phyloP scores from a whole-genome alignment of 169 alveolate species.

The Theileria annulata region DNA sequence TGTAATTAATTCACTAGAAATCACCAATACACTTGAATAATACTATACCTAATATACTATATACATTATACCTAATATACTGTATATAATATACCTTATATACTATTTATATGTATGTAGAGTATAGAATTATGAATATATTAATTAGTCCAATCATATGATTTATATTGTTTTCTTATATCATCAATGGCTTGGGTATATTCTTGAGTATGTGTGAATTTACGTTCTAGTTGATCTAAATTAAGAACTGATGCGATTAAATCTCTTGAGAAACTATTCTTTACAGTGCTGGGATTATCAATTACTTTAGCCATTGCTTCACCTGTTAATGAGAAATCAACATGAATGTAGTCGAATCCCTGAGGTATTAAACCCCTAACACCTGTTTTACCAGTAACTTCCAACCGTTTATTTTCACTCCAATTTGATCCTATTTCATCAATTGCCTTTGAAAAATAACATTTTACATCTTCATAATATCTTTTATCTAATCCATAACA shows the following conservation, averaged over 20 bases:
- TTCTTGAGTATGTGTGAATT: constrained; percentile 34
- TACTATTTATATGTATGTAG: not conserved
- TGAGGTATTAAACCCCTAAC: constrained; percentile 57
- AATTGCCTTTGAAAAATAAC: constrained; percentile 43
- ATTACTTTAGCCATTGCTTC: constrained; percentile 62
- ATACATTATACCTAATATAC: not conserved
- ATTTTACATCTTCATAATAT: constrained; percentile 36
- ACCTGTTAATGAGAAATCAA: constrained; percentile 59
- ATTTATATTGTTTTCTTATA: constrained; percentile 26
- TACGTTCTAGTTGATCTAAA: constrained; percentile 48
- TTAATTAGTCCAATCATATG: constrained; percentile 50
- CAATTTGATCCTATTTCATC: constrained; percentile 51
- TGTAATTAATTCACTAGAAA: not conserved
- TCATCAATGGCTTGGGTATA: constrained; percentile 33
- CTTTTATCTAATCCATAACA: constrained; percentile 49
- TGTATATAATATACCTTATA: not conserved
- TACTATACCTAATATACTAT: not conserved
- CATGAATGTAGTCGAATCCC: constrained; percentile 65
- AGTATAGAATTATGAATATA: not conserved
- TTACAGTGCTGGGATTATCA: constrained; percentile 38
- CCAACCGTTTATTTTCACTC: constrained; percentile 36
- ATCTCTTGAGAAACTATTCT: constrained; percentile 27
- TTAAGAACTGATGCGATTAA: constrained; percentile 49
- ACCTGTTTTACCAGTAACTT: constrained; percentile 54
- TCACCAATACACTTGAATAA: not conserved